phyloP scores from a whole-genome alignment of 192 early-diverging fungal species.

The Phycomyces nitens region DNA sequence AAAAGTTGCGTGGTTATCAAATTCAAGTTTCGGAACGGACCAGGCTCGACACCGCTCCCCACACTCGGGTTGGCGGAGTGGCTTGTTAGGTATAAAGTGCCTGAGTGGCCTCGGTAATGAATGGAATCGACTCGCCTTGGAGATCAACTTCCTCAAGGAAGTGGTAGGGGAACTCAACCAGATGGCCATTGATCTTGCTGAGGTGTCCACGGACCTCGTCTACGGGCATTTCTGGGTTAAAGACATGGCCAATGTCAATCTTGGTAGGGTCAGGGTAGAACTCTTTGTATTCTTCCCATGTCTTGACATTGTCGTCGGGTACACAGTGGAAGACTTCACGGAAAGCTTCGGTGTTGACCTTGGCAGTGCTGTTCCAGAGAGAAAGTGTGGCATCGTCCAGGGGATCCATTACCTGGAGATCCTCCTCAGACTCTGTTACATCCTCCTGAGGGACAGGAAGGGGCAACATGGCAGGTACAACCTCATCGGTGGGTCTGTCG shows the following conservation, averaged over 20 bases:
- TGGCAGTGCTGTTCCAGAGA: conserved; percentile 63
- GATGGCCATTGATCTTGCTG: conserved; percentile 46
- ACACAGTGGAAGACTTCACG: conserved; percentile 82
- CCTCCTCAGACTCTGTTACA: conserved; percentile 25
- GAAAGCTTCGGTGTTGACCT: conserved; percentile 64
- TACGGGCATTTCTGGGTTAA: conserved; percentile 41
- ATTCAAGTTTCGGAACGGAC: too few species aligned
- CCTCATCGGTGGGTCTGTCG: conserved; percentile 33
- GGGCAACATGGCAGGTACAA: conserved; percentile 30
- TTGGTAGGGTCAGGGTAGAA: conserved; percentile 45
- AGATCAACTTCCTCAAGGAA: conserved; percentile 51
- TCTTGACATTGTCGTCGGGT: conserved; percentile 68
- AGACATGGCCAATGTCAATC: conserved; percentile 46
- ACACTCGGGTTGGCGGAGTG: too few species aligned
- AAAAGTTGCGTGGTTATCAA: too few species aligned
- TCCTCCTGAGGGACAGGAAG: conserved; percentile 32
- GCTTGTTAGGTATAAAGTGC: conserved; percentile 32
- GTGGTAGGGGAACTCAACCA: conserved; percentile 50
- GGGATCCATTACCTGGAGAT: conserved; percentile 62
- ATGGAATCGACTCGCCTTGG: conserved; percentile 33
- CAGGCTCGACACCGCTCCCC: too few species aligned
- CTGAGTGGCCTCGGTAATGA: conserved; percentile 26
- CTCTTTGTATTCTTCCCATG: conserved; percentile 49
- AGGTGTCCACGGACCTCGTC: conserved; percentile 37
- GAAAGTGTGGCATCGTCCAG: conserved; percentile 57